Base-by-base conservation (phyloP, 257 asterid species). In the Linaria vulgaris region DNA sequence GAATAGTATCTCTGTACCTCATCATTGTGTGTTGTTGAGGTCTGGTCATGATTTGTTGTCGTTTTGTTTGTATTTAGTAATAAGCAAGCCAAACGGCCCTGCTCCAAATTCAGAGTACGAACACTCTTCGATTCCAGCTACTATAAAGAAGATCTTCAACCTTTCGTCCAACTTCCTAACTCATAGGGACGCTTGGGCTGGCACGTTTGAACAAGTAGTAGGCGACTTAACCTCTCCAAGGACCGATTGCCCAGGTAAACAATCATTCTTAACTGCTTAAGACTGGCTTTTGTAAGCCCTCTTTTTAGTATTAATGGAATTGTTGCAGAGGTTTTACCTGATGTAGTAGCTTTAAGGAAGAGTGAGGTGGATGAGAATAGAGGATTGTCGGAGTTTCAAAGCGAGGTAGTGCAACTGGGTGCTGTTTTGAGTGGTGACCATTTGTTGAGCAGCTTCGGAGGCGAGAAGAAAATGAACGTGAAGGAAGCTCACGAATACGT, bases 131-230 rank as follows among this genome's bases (percentile, higher is more conserved):
- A 76, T 87, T 60, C 90, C 96, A 17, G 96, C 96, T 6, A 86
- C 95, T 17, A 82, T 88, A 54, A 88, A 86, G 83, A 86, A 80
- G 74, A 72, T 88, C 21, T 88, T 86, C 70, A 88, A 86, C 56
- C 87, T 88, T 15, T 72, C 84, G 15, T 83, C 95, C 13, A 84
- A 84, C 66, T 88, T 83, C 75, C 61, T 86, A 46, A 88, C 95
- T 9, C 95, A 88, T 48, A 86, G 96, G 72, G 96, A 88, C 49
- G 90, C 95, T 68, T 88, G 96, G 96, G 95, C 90, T 2, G 92
- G 89, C 71, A 86, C 96, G 5, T 88, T 88, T 45, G 96, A 88
- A 68, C 95, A 84, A 24, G 90, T 88, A 4, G 80, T 82, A 0
- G 77, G 78, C 14, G 72, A 77, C 15, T 61, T 86, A 67, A 66